phyloP scores from a whole-genome alignment of 352 stramenopile species.

The Halophytophthora polymorphica region DNA sequence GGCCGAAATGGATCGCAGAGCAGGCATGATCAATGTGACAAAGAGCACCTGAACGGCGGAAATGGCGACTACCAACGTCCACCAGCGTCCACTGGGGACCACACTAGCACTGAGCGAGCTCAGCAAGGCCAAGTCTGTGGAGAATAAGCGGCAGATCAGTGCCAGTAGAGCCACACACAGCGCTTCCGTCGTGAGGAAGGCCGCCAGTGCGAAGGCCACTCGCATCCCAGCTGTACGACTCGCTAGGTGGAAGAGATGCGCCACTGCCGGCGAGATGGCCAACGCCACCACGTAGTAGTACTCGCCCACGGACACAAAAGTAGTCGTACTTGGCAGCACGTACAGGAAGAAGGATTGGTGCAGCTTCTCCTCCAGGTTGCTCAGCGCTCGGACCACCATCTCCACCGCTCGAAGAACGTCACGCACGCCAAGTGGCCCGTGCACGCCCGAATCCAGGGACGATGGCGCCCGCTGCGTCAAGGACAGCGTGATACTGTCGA shows the following conservation, averaged over 20 bases:
- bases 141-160: slow-evolving; percentile 7
- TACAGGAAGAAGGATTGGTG: slow-evolving; percentile 90
- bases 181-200: slow-evolving; percentile 36
- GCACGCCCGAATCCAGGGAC: neutral
- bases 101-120: slow-evolving; percentile 8
- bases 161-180: slow-evolving; percentile 22
- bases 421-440: slow-evolving; percentile 24
- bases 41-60: slow-evolving; percentile 24
- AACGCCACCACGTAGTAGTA: slow-evolving; percentile 84
- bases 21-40: slow-evolving; percentile 20
- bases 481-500: slow-evolving; percentile 76
- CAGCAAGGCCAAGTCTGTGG: slow-evolving; percentile 7
- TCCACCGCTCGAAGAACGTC: slow-evolving; percentile 56
- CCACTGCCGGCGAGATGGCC: slow-evolving; percentile 60
- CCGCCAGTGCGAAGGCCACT: slow-evolving; percentile 44
- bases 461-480: slow-evolving; percentile 16
- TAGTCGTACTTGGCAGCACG: slow-evolving; percentile 59
- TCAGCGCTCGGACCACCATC: slow-evolving; percentile 70
- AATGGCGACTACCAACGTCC: slow-evolving; percentile 18
- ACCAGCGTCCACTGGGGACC: slow-evolving; percentile 17
- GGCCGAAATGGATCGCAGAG: slow-evolving; percentile 21
- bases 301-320: slow-evolving; percentile 86
- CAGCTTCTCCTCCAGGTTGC: slow-evolving; percentile 87
- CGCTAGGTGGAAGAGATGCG: slow-evolving; percentile 47
- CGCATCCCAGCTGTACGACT: slow-evolving; percentile 59